Percentiles rank a stretch among this genome's conserved stretches.
These are phyloP conservation scores for Aspergillus aculeatinus DNA, from an alignment of 2,329 filamentous ascomycete species.

Conservation along the genomic window DNA sequence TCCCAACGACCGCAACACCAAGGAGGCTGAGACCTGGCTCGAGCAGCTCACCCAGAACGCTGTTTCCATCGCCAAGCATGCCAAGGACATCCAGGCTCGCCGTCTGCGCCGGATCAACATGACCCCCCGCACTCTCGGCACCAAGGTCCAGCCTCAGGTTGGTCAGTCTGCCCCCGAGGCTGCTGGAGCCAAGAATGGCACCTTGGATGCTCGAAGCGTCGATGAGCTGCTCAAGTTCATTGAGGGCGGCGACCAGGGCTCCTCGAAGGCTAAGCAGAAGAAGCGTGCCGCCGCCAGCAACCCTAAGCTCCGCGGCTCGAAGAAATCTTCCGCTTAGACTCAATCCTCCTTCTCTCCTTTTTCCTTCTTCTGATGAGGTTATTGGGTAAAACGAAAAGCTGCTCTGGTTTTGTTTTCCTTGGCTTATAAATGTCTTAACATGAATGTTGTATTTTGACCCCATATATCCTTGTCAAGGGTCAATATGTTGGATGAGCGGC, in stretches of 20 bases:
- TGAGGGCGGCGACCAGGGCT: conserved; percentile 62
- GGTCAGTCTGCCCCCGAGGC: conserved; percentile 58
- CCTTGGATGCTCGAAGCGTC: conserved; percentile 76
- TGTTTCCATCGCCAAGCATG: conserved; percentile 89
- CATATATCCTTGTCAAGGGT: conserved; percentile 25
- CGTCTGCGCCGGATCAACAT: conserved; percentile 71
- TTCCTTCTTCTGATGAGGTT: conserved; percentile 4
- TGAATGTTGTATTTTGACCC: conserved; percentile 24
- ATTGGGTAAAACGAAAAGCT: conserved; percentile 11
- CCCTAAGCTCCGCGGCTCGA: conserved; percentile 45
- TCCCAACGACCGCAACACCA: conserved; percentile 91
- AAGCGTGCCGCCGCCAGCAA: conserved; percentile 45
- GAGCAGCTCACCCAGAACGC: conserved; percentile 95
- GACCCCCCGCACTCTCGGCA: conserved; percentile 57
- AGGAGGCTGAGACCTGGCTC: conserved; percentile 95
- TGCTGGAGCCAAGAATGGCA: conserved; percentile 39
- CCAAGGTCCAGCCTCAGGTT: conserved; percentile 62
- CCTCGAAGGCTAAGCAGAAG: conserved; percentile 44
- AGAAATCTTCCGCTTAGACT: conserved; percentile 37
- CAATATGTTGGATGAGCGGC: conserved; percentile 32
- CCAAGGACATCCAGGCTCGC: conserved; percentile 78
- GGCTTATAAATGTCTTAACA: conserved; percentile 31
- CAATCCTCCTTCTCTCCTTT: conserved; percentile 10
- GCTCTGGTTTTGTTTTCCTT: conserved; percentile 16
- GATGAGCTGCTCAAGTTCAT: conserved; percentile 95